Evolutionary conservation across 2,329 filamentous ascomycete genomes (phyloP), one percentile per base, ranked within the genome.

Genomic region (Paecilomyces formosus): DNA sequence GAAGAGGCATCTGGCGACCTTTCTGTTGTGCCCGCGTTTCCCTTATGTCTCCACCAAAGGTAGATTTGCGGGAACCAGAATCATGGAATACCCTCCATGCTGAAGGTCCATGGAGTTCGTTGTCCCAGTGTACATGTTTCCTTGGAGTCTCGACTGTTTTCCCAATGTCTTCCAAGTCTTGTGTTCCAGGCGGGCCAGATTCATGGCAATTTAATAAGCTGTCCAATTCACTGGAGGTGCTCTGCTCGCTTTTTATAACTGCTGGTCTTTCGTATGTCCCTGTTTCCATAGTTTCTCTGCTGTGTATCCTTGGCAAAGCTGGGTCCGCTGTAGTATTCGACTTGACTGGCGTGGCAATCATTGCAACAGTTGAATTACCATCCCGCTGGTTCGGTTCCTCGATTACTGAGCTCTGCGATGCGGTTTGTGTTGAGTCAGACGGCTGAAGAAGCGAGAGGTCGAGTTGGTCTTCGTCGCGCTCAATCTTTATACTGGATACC

Each of bases 121-220:
- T 22, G 55, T 22, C 30, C 50, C 21, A 26, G 30, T 57, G 53
- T n/a, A 54, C 18, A 15, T 61, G 63, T 58, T 73, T 75, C 12
- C 78, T 83, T 55, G 76, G 68, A 64, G 79, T 73, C 53, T 72
- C 63, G 18, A 75, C 68, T 50, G 57, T 61, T 31, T 69, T 70
- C 7, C 77, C 79, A 55, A 78, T 72, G 50, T 80, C 76, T 65
- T 85, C 82, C 11, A 88, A 75, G 65, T 88, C 85, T 55, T 88
- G 77, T 57, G 84, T 88, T 55, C 85, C 84, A 49, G 82, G 76
- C 0, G 78, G 74, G 53, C 60, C 63, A 53, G 58, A 53, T 22
- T 58, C 63, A 22, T 53, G 50, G 28, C 55, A 57, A 8, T 61
- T 31, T 8, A 58, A 57, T 54, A 57, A 55, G 12, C 55, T 57